Base-by-base conservation (phyloP, 2,329 filamentous ascomycete species). In the Cordyceps fumosorosea region DNA sequence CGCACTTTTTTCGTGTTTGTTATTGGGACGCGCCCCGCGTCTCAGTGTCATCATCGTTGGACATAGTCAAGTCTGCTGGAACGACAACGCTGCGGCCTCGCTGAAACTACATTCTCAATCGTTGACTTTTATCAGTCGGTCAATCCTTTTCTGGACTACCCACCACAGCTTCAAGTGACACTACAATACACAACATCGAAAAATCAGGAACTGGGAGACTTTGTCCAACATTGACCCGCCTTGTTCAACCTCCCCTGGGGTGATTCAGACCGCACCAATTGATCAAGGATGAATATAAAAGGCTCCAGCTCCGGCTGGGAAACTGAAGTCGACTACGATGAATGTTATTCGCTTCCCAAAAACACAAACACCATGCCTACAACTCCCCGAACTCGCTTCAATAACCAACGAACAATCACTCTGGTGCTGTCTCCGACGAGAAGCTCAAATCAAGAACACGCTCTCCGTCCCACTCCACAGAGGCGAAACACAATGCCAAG, bases 401-500 rank as follows among this genome's bases (percentile, higher is more conserved):
- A 48, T n/a, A 40, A 40, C 11, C 50, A 42, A 32, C 55, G 37
- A 29, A 61, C 51, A 16, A 55, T 55, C 14, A 55, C 51, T 12
- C 10, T 61, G 6, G 44, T 61, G 14, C n/a, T 62, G 5, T 62
- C 54, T 37, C 60, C 53, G 12, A 47, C 47, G n/a, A 62, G 20
- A 37, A 20, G 32, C 3, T 18, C 45, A 14, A 16, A 16, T 34
- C 22, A 22, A 37, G 32, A 14, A 29, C 34, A 3, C 3, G 4
- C 8, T 6, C 14, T 16, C 6, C 20, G 3, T 52, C 24, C 34
- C 26, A 44, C 22, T 22, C 29, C 48, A 20, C 54, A 54, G 6
- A 52, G 48, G 32, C 54, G 60, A 12, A 57, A 53, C 54, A 62
- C 60, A 37, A 62, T 58, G 60, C 60, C 54, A 7, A 53, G 24